Percentiles rank a stretch among this genome's conserved stretches.
phyloP scores from a whole-genome alignment of 2,329 filamentous ascomycete genomes.

The Nigrograna mackinnonii region DNA sequence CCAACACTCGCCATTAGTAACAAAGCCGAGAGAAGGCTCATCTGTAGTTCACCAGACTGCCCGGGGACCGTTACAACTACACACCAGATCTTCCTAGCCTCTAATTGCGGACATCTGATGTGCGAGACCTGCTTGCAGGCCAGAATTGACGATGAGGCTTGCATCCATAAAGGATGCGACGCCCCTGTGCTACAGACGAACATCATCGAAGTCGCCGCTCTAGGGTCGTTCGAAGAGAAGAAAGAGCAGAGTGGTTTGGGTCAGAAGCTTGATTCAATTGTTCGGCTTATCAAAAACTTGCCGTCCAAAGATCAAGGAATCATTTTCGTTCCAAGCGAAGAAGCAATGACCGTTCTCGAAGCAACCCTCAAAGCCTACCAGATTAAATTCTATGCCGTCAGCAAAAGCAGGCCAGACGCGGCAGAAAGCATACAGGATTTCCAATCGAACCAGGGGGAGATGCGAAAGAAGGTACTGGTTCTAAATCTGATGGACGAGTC shows the following conservation, averaged over 20 bases:
- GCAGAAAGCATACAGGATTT: constrained; percentile 31
- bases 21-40: neutral
- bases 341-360: constrained; percentile 1
- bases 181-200: constrained; percentile 15
- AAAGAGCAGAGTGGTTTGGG: constrained; percentile 6
- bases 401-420: constrained; percentile 6
- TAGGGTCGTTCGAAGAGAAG: constrained; percentile 12
- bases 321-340: constrained; percentile 12
- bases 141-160: constrained; percentile 24
- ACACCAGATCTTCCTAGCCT: constrained; percentile 17
- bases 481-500: constrained; percentile 60
- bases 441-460: constrained; percentile 25
- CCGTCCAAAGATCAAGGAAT: constrained; percentile 39
- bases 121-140: constrained; percentile 23
- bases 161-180: constrained; percentile 23
- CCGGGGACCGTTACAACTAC: constrained; percentile 1
- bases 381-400: constrained; percentile 20
- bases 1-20: constrained; percentile 3
- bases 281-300: constrained; percentile 41
- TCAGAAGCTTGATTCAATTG: constrained; percentile 26
- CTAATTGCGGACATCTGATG: constrained; percentile 30
- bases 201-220: constrained; percentile 22
- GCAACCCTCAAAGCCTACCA: constrained; percentile 11
- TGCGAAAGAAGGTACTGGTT: constrained; percentile 55
- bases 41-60: constrained; percentile 23